Conservation (phyloP, 106 monocot genomes). For the Phalaenopsis equestris region DNA sequence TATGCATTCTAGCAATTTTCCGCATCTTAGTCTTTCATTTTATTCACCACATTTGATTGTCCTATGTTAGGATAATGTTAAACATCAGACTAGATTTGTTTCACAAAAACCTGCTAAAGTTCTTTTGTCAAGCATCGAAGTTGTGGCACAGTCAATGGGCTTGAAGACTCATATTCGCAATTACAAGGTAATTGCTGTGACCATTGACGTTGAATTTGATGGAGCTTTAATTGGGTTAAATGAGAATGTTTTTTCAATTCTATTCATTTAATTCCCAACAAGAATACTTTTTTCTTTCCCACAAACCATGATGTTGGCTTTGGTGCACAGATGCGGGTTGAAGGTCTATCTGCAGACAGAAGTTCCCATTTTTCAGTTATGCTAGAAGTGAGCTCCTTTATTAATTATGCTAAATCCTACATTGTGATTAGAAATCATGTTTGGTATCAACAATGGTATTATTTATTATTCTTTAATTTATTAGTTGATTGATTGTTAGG, state of each 20-base stretch:
- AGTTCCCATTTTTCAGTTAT: slow-evolving; percentile 63
- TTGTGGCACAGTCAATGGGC: slow-evolving; percentile 96
- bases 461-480: neutral
- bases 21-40: neutral
- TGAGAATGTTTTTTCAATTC: neutral
- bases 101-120: slow-evolving; percentile 78
- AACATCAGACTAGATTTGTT: slow-evolving; percentile 65
- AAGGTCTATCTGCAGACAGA: slow-evolving; percentile 66
- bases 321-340: slow-evolving; percentile 75
- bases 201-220: neutral
- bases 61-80: slow-evolving; percentile 41
- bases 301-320: neutral
- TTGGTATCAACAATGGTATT: neutral
- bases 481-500: neutral
- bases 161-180: slow-evolving; percentile 97
- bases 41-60: neutral
- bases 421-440: neutral
- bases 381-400: slow-evolving; percentile 51
- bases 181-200: slow-evolving; percentile 54
- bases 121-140: slow-evolving; percentile 83
- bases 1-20: neutral
- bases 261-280: neutral
- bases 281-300: neutral
- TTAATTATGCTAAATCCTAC: neutral
- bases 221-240: neutral